Percentiles rank a stretch among this genome's conserved stretches.
phyloP scores from a whole-genome alignment of 768 basidiomycete species.

The Tricholoma flavovirens region DNA sequence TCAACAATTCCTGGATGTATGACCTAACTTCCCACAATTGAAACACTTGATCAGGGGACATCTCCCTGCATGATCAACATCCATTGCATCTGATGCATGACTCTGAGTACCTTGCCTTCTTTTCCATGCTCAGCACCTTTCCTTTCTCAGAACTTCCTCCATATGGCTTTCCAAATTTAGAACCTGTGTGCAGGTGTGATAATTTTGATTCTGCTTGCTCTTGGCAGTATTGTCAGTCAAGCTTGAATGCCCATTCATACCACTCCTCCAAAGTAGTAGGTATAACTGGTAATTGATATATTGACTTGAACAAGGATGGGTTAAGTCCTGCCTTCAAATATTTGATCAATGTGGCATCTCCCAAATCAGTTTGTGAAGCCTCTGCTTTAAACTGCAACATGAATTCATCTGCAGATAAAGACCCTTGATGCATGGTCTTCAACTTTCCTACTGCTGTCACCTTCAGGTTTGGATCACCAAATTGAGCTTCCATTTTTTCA shows the following conservation, averaged over 20 bases:
- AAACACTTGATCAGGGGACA: no score
- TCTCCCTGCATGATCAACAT: no score
- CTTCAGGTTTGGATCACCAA: not conserved
- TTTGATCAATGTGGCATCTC: not conserved
- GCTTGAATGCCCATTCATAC: not conserved
- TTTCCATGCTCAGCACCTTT: no score
- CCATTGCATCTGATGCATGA: no score
- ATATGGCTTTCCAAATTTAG: not conserved
- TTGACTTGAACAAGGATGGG: not conserved
- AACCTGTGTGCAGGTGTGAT: not conserved
- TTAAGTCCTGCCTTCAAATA: not conserved
- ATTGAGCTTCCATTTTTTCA: not conserved
- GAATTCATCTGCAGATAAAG: not conserved
- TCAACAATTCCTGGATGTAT: no score
- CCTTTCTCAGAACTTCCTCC: no score
- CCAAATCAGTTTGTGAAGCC: not conserved
- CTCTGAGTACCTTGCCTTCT: no score
- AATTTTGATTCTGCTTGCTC: not conserved
- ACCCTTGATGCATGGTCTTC: not conserved
- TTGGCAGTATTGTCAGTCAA: not conserved
- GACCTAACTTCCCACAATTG: no score
- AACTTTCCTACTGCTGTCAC: not conserved
- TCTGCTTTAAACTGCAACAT: not conserved
- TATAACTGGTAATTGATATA: not conserved
- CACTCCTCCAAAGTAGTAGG: not conserved